phyloP scores from a whole-genome alignment of 352 stramenopile genomes.

The Globisporangium viniferum region DNA sequence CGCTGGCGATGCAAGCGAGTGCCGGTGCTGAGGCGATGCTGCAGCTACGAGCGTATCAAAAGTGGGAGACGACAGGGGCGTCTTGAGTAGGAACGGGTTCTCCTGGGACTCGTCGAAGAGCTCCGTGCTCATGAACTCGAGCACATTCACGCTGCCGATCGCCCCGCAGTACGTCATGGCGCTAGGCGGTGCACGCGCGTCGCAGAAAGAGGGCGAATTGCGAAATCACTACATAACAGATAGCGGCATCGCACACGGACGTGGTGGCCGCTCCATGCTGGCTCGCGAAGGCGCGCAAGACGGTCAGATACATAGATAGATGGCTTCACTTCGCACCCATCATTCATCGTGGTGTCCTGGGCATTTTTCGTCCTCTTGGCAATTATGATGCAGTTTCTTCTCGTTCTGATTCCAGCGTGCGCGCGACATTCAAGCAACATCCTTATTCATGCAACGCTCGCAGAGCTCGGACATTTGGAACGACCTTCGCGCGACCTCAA shows the following conservation, averaged over 20 bases:
- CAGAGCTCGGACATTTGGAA: background rate
- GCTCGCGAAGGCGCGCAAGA: background rate
- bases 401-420: background rate
- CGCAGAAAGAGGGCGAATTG: background rate
- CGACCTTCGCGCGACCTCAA: background rate
- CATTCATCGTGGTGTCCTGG: background rate
- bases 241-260: background rate
- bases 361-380: background rate
- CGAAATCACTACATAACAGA: background rate
- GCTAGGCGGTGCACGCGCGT: background rate
- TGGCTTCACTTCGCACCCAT: background rate
- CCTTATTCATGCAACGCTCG: background rate
- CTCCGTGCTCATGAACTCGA: slow-evolving; percentile 66
- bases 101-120: slow-evolving; percentile 73
- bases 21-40: background rate
- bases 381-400: background rate
- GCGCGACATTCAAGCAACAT: slow-evolving; percentile 3
- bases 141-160: slow-evolving; percentile 64
- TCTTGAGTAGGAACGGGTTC: slow-evolving; percentile 57
- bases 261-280: background rate
- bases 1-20: slow-evolving; percentile 1
- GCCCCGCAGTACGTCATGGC: slow-evolving; percentile 50
- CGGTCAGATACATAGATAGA: background rate
- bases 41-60: slow-evolving; percentile 9
- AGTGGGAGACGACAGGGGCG: slow-evolving; percentile 3